phyloP scores from a whole-genome alignment of 208 protist genomes.

The Vickermania ingenoplastis region DNA sequence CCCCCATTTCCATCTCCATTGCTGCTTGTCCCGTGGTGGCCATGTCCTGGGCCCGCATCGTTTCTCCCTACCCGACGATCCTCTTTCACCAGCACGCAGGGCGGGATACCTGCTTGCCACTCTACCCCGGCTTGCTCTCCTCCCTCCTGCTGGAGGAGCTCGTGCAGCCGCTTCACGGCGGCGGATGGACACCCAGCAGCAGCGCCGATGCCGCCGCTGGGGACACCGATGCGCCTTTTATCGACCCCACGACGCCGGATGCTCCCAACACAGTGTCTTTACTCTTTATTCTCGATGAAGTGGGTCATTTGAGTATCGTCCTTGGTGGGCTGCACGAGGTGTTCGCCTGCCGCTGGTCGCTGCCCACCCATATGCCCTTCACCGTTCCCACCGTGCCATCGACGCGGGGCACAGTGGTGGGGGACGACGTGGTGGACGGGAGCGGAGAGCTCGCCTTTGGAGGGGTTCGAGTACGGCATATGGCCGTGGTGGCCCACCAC shows the following conservation, averaged over 20 bases:
- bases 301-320: conserved; percentile 38
- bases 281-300: conserved; percentile 34
- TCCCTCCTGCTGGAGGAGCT: conserved; percentile 20
- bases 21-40: not conserved
- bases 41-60: not conserved
- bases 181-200: not conserved
- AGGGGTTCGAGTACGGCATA: not conserved
- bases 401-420: not conserved
- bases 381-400: not conserved
- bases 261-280: too few species aligned
- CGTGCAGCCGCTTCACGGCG: not conserved
- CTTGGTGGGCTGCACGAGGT: conserved; percentile 60
- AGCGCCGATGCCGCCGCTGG: not conserved
- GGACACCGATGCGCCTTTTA: not conserved
- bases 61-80: not conserved
- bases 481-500: not conserved
- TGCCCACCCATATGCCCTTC: not conserved
- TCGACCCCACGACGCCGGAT: too few species aligned
- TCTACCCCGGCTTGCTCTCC: conserved; percentile 11
- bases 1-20: not conserved
- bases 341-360: not conserved
- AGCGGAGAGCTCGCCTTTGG: not conserved
- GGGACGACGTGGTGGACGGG: not conserved
- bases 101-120: conserved; percentile 10
- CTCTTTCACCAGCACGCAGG: not conserved